Evolutionary conservation across 495 filamentous ascomycete species (phyloP), one percentile per base, ranked within the genome.

Genomic region (Trichoderma virens): DNA sequence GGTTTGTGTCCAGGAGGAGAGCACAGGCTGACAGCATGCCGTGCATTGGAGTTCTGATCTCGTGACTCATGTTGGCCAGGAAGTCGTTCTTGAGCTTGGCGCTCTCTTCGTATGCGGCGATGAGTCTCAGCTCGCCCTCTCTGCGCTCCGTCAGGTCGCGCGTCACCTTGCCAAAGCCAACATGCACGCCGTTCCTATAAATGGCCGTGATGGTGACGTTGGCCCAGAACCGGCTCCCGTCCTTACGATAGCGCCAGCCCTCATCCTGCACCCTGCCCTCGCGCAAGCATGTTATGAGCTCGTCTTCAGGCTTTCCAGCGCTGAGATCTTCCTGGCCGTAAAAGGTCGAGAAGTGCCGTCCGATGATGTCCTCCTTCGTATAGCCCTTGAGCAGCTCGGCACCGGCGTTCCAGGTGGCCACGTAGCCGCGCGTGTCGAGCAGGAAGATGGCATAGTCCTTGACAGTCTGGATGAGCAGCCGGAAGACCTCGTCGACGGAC

Each of bases 391-490:
- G 71, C 16, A 84, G 70, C 34, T 82, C 73, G 1, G 86, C 86
- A 1, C 85, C 85, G 0, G 77, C 71, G 60, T 88, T 88, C 86
- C 86, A 88, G 0, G 85, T 87, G 3, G 76, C 78, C 28, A 88
- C 81, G 64, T 80, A 67, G 30, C 86, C 86, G 8, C 74, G 71
- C 0, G 82, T 80, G 63, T 88, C 85, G 38, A 88, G 75, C 71
- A 88, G 84, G 68, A 88, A 88, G 64, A 88, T 88, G 56, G 85
- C 86, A 66, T 87, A 88, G 65, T 87, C 85, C 68, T 85, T 85
- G 64, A 88, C 83, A 0, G 82, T 82, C 64, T 88, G 79, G n/a
- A 88, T 75, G 8, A 88, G 73, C 45, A 85, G 79, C n/a, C 79
- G 82, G 67, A 86, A 85, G 0, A 83, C 85, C 68, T 87, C 84